Evolutionary conservation across 176 grass and related monocot genomes (phyloP).

Genomic region (Guadua angustifolia): DNA sequence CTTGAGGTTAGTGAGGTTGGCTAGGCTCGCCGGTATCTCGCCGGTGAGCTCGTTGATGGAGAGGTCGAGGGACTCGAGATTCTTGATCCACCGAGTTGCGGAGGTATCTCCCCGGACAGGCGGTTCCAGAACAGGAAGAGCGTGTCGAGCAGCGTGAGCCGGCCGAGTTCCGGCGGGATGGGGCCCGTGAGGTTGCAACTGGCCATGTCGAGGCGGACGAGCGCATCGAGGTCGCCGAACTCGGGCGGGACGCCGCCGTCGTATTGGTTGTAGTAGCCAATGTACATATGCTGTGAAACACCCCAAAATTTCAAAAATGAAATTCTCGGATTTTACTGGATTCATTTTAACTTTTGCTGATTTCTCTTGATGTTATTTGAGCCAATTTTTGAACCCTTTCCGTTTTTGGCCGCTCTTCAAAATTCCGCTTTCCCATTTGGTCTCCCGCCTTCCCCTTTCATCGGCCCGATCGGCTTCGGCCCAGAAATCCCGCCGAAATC

Average conservation of each 20-base stretch:
- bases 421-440: no score
- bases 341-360: no score
- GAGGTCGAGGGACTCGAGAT: constrained; percentile 66
- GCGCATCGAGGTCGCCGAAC: constrained; percentile 50
- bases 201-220: constrained; percentile 69
- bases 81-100: constrained; percentile 39
- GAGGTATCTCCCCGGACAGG: constrained; percentile 57
- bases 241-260: constrained; percentile 67
- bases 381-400: no score
- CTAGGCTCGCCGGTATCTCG: constrained; percentile 58
- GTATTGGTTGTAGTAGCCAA: constrained; percentile 81
- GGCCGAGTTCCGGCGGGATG: constrained; percentile 65
- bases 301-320: no score
- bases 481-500: no score
- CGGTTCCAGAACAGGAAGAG: constrained; percentile 72
- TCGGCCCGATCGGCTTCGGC: no score
- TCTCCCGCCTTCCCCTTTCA: no score
- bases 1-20: constrained; percentile 43
- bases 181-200: constrained; percentile 64
- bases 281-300: constrained; percentile 66
- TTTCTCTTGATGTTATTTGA: no score
- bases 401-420: no score
- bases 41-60: constrained; percentile 82
- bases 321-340: no score
- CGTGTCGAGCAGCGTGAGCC: constrained; percentile 56